Evolutionary conservation across 1,284 basidiomycete species (phyloP).

Genomic region (Vanrija sp.): DNA sequence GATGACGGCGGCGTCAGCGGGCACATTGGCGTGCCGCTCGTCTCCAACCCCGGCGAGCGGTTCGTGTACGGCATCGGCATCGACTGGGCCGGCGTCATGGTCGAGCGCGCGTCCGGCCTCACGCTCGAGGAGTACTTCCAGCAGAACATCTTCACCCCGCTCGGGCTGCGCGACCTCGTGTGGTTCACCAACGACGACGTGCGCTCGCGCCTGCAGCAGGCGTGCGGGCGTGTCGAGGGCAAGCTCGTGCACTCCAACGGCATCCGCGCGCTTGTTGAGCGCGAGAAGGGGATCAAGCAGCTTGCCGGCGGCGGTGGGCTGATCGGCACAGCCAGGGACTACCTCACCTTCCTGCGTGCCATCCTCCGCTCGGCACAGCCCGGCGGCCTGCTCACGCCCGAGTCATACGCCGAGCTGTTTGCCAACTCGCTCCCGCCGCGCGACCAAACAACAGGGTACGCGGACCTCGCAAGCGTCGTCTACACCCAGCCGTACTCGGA

Average conservation of each 20-base stretch:
- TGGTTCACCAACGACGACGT: slow-evolving; percentile 28
- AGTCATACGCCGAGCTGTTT: slow-evolving; percentile 26
- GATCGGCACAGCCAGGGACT: slow-evolving; percentile 33
- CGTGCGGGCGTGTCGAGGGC: slow-evolving; percentile 16
- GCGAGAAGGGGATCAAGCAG: not conserved
- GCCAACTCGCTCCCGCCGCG: slow-evolving; percentile 12
- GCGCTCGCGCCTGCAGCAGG: slow-evolving; percentile 13
- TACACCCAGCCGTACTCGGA: slow-evolving; percentile 4
- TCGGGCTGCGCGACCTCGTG: slow-evolving; percentile 21
- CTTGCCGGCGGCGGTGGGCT: slow-evolving; percentile 36
- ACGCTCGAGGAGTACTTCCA: slow-evolving; percentile 32
- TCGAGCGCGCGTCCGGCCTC: slow-evolving; percentile 31
- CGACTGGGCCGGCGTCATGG: slow-evolving; percentile 40
- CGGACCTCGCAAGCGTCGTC: slow-evolving; percentile 11
- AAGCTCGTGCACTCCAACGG: not conserved
- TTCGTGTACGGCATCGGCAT: slow-evolving; percentile 35
- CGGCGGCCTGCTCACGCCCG: slow-evolving; percentile 16
- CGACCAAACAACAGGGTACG: slow-evolving; percentile 1
- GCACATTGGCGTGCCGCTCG: slow-evolving; percentile 15
- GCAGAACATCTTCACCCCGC: slow-evolving; percentile 11
- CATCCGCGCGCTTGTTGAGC: too few species aligned
- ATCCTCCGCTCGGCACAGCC: slow-evolving; percentile 20
- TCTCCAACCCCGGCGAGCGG: slow-evolving; percentile 34
- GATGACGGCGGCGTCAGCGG: slow-evolving; percentile 1
- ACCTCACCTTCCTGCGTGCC: slow-evolving; percentile 26